Conservation (phyloP, 305 asterid species). For the Solanum hybrid region DNA sequence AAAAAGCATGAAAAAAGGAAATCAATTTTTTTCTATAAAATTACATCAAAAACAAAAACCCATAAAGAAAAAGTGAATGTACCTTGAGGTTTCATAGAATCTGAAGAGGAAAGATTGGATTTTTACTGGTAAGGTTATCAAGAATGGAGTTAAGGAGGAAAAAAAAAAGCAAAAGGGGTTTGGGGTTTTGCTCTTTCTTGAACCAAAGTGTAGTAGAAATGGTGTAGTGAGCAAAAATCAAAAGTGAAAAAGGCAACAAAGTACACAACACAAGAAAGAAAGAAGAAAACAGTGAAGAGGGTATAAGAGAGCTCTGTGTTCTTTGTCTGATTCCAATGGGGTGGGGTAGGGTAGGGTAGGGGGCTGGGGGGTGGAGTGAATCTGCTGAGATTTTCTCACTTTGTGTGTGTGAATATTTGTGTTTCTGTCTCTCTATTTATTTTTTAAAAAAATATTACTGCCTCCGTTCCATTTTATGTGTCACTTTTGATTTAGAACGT, state of each 20-base stretch:
- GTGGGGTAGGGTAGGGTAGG: neutral
- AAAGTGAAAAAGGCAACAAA: neutral
- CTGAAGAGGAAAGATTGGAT: neutral
- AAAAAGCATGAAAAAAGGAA: neutral
- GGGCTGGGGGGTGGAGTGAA: neutral
- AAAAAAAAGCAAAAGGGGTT: neutral
- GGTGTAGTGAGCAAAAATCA: neutral
- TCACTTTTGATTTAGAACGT: neutral
- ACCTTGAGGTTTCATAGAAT: neutral
- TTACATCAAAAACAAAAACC: neutral
- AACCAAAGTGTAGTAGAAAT: neutral
- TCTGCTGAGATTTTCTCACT: neutral
- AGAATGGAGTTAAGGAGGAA: neutral
- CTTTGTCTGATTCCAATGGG: neutral
- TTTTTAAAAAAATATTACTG: no score
- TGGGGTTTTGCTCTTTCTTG: neutral
- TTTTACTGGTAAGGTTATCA: neutral
- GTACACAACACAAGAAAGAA: neutral
- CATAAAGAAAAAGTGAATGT: neutral
- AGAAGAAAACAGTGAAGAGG: neutral
- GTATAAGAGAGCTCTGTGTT: neutral
- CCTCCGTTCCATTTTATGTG: rapidly evolving
- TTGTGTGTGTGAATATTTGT: neutral
- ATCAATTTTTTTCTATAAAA: neutral
- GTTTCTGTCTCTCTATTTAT: neutral